A percentile compares a stretch with the other conserved stretches of the same genome.
Conservation (phyloP, 1,139 yeast species). For the Lipomyces yarrowii region DNA sequence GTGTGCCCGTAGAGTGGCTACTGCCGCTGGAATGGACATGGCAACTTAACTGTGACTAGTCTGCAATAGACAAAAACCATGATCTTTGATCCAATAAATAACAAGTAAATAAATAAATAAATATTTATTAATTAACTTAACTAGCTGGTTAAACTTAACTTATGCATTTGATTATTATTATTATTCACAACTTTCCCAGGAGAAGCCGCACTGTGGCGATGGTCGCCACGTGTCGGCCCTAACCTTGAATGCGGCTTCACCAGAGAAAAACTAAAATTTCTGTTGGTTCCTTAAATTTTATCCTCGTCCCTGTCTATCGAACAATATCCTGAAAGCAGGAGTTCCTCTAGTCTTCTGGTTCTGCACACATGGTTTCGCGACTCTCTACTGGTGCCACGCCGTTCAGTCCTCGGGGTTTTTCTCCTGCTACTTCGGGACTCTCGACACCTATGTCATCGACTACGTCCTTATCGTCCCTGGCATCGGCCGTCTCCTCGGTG, state of each 20-base stretch:
- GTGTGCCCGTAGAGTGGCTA: conserved; percentile 29
- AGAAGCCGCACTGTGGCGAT: not conserved
- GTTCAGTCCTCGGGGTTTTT: conserved; percentile 10
- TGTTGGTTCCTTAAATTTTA: conserved; percentile 3
- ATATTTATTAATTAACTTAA: too few species aligned
- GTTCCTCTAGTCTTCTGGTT: not conserved
- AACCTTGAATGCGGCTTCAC: not conserved
- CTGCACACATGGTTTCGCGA: conserved; percentile 9
- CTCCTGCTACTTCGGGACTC: conserved; percentile 29
- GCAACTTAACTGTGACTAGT: not conserved
- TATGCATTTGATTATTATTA: not conserved
- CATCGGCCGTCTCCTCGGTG: conserved; percentile 67
- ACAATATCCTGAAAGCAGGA: not conserved
- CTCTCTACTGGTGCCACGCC: conserved; percentile 17
- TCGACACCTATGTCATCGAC: conserved; percentile 52
- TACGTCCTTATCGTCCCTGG: conserved; percentile 72
- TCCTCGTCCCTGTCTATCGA: not conserved
- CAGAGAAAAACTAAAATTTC: not conserved
- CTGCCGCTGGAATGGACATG: conserved; percentile 24
- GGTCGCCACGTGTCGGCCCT: not conserved
- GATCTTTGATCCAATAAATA: not conserved
- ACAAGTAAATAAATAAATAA: too few species aligned
- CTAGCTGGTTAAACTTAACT: not conserved
- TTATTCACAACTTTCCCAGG: too few species aligned
- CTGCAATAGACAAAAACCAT: not conserved